A percentile compares a stretch with the other conserved stretches of the same genome.
These are phyloP conservation scores for Monosporozyma aerobia DNA, from an alignment of 805 yeast species.

Conservation along the genomic window DNA sequence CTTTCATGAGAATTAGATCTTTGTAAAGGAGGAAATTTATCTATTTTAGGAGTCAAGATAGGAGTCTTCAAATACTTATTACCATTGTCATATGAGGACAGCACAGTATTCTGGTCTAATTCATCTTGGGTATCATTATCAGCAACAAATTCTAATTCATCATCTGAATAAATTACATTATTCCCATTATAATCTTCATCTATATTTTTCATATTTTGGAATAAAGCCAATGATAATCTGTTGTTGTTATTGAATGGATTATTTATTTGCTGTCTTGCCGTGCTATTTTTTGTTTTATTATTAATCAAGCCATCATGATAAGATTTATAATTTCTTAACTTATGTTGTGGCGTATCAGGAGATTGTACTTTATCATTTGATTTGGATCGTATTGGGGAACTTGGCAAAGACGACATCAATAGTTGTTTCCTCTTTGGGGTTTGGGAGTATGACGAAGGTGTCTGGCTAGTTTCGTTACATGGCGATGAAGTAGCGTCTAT, in stretches of 20 bases:
- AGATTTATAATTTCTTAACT: constrained; percentile 19
- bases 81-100: not conserved
- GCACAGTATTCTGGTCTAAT: constrained; percentile 9
- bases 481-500: constrained; percentile 1
- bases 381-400: constrained; percentile 10
- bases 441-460: not conserved
- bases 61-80: not conserved
- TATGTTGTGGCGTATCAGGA: not conserved
- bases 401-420: constrained; percentile 9
- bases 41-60: not conserved
- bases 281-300: constrained; percentile 7
- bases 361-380: not conserved
- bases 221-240: constrained; percentile 26
- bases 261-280: constrained; percentile 1
- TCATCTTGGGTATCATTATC: constrained; percentile 2
- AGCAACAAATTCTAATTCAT: not conserved
- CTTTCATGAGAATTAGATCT: constrained; percentile 30
- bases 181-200: not conserved
- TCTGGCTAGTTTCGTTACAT: not conserved
- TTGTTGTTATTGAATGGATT: constrained; percentile 24
- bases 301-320: constrained; percentile 17
- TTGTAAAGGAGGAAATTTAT: constrained; percentile 12
- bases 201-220: constrained; percentile 15
- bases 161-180: not conserved
- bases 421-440: not conserved